These are phyloP conservation scores for Coelastrella sp. DNA, from an alignment of 139 green algal species.

Conservation along the genomic window DNA sequence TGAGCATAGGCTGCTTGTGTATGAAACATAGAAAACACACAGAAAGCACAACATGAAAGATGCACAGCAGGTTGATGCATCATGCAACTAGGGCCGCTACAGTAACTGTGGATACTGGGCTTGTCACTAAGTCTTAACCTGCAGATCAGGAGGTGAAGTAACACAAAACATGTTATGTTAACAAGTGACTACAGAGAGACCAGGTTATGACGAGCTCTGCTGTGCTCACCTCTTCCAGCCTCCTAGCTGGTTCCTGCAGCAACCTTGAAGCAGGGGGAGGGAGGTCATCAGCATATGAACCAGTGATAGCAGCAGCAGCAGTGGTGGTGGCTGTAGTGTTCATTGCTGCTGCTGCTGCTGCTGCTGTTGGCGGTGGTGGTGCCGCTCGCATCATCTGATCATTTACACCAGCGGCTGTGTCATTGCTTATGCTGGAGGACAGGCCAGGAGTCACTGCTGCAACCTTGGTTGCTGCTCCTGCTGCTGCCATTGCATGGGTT, in stretches of 20 bases:
- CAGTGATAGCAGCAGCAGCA: neutral
- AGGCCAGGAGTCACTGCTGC: neutral
- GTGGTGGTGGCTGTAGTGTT: neutral
- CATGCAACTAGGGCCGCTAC: too few species aligned
- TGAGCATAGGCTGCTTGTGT: too few species aligned
- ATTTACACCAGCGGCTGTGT: neutral
- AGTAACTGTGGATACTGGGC: too few species aligned
- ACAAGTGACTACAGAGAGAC: too few species aligned
- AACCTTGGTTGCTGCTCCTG: neutral
- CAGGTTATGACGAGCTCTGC: neutral
- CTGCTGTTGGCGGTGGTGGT: neutral
- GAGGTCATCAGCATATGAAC: neutral
- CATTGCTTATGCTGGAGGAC: neutral
- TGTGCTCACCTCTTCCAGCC: neutral
- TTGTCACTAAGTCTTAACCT: too few species aligned
- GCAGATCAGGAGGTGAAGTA: too few species aligned
- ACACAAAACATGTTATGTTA: too few species aligned
- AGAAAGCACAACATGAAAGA: too few species aligned
- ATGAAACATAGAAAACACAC: too few species aligned
- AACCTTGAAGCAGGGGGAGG: neutral
- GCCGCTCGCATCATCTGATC: neutral
- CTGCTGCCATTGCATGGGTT: neutral
- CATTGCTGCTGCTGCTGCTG: neutral
- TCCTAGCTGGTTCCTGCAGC: constrained; percentile 1
- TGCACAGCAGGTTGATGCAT: too few species aligned